Evolutionary conservation across 306 rosid species (phyloP), one percentile per base, ranked within the genome.

Genomic region (Medicago arabica): DNA sequence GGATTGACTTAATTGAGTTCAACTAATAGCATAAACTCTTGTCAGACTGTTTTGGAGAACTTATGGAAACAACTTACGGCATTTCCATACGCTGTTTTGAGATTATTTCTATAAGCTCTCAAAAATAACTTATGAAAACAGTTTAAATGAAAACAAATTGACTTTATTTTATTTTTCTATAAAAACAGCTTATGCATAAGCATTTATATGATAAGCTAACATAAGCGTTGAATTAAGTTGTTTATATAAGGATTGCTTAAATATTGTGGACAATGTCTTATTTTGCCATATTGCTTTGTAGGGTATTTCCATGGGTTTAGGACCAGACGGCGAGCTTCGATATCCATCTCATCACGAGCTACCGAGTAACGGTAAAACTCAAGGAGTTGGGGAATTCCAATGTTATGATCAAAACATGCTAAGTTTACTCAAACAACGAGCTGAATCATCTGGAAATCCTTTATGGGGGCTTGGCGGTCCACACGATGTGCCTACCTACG

Each of bases 401-500:
- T 90, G 99, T 74, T 96, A 90, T 81, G 97, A 96, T 73, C 71
- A 87, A 67, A 85, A 88, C 87, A 96, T 92, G 91, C 98, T 92
- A 57, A 54, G 77, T 73, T 10, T 64, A 82, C 96, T 96, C 19
- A 89, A 89, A 81, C 83, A 87, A 59, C 91, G 83, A 60, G 98
- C 99, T n/a, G 90, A 90, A 79, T 85, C 82, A 64, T 41, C 78
- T 3, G 96, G 98, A 74, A 88, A 92, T 76, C 92, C 98, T 60
- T 46, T 85, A 8, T 96, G 97, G 97, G 99, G 99, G 46, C 92
- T 92, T 36, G 98, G 96, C 21, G 98, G 99, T 65, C 99, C 98
- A 19, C 99, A 96, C 38, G 98, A 96, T 79, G 91, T 73, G 23
- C 89, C 99, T 15, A 65, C 75, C 58, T 90, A 87, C 67, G 71